A percentile compares a stretch with the other conserved stretches of the same genome.
Evolutionary conservation across 2,329 filamentous ascomycete species (phyloP).

Genomic region (Monosporascus sp.): DNA sequence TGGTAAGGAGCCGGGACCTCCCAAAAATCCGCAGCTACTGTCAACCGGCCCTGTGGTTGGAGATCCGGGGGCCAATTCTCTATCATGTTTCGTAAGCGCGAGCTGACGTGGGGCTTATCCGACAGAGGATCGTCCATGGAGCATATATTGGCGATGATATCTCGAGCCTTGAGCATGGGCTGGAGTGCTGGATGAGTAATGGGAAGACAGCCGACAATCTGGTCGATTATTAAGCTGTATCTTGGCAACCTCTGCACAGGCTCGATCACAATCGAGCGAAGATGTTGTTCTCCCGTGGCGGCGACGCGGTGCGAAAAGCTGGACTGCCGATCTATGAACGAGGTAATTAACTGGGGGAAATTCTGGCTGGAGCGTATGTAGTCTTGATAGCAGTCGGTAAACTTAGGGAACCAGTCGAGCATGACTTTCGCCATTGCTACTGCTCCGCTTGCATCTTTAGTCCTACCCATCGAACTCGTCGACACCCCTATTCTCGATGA

Average conservation of each 20-base stretch:
- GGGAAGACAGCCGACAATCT: conserved; percentile 82
- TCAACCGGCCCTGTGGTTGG: conserved; percentile 70
- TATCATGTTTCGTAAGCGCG: conserved; percentile 70
- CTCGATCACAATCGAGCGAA: conserved; percentile 91
- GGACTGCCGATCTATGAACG: conserved; percentile 74
- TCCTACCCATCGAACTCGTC: conserved; percentile 40
- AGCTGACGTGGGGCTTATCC: conserved; percentile 69
- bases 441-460: conserved; percentile 72
- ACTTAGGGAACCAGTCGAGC: conserved; percentile 88
- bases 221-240: conserved; percentile 94
- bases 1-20: conserved; percentile 72
- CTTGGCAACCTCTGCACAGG: conserved; percentile 90
- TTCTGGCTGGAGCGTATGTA: conserved; percentile 89
- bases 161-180: conserved; percentile 78
- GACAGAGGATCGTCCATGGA: conserved; percentile 72
- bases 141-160: conserved; percentile 94
- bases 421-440: conserved; percentile 74
- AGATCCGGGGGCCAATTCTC: conserved; percentile 71
- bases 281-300: conserved; percentile 80
- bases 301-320: conserved; percentile 78
- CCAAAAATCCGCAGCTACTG: conserved; percentile 74
- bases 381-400: conserved; percentile 84
- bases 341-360: conserved; percentile 75
- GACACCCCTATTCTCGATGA: conserved; percentile 37
- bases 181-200: conserved; percentile 81